These are phyloP conservation scores for Ganoderma sinense DNA, from an alignment of 1,284 basidiomycete species.

Conservation along the genomic window DNA sequence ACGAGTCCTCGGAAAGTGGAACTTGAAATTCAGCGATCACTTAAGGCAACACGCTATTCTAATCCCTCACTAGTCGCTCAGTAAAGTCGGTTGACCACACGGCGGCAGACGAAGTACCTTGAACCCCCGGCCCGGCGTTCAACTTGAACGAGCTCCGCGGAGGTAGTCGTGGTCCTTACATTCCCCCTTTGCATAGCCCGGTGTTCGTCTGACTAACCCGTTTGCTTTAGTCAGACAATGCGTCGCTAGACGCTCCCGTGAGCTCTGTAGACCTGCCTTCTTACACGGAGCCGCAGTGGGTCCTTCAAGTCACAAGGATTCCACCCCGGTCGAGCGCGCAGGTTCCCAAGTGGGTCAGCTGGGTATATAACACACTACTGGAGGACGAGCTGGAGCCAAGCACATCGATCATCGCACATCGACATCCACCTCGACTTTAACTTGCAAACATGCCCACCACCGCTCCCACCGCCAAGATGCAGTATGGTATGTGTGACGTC, in stretches of 20 bases:
- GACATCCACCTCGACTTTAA: neutral
- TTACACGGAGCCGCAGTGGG: neutral
- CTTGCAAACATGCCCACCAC: neutral
- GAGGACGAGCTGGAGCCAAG: neutral
- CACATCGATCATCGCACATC: too few species aligned
- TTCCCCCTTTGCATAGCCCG: too few species aligned
- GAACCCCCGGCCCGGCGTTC: too few species aligned
- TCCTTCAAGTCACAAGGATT: neutral
- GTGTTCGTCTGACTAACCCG: neutral
- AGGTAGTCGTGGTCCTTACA: too few species aligned
- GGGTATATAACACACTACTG: neutral
- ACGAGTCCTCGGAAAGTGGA: too few species aligned
- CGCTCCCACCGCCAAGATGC: neutral
- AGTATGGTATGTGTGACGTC: neutral
- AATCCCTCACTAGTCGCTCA: too few species aligned
- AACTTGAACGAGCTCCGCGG: too few species aligned
- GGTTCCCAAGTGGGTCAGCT: neutral
- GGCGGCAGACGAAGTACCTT: too few species aligned
- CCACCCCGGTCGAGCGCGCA: neutral
- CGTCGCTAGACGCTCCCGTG: neutral
- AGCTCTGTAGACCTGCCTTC: neutral
- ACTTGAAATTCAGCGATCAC: too few species aligned
- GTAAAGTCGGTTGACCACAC: too few species aligned
- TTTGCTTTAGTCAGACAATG: neutral
- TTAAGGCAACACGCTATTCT: too few species aligned